Percentiles rank a stretch among this genome's conserved stretches.
Evolutionary conservation across 352 stramenopile genomes (phyloP).

Genomic region (Phytophthora aleatoria): DNA sequence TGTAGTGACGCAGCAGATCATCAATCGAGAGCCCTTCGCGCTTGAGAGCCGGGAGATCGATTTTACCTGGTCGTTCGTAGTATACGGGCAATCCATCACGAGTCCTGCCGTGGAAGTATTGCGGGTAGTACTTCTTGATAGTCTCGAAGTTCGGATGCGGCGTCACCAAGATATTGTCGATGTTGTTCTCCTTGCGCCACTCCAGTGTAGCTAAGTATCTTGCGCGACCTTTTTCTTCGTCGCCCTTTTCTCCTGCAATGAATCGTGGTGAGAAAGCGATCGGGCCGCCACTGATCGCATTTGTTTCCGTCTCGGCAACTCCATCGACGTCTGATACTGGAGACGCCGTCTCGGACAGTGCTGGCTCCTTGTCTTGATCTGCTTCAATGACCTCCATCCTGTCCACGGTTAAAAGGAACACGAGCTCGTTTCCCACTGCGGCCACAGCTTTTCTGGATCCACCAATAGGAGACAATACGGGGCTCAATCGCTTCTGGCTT

Average conservation of each 20-base stretch:
- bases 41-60: conserved; percentile 86
- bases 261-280: conserved; percentile 82
- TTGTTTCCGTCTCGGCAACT: conserved; percentile 18
- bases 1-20: conserved; percentile 89
- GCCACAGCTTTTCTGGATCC: conserved; percentile 20
- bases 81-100: conserved; percentile 81
- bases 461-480: conserved; percentile 21
- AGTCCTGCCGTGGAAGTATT: conserved; percentile 89
- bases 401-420: conserved; percentile 63
- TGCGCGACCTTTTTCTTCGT: conserved; percentile 77
- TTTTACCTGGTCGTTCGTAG: conserved; percentile 88
- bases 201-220: conserved; percentile 81
- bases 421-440: conserved; percentile 35
- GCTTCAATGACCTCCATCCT: conserved; percentile 70
- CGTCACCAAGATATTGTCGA: conserved; percentile 88
- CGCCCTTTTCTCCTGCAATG: conserved; percentile 84
- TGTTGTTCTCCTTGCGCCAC: conserved; percentile 86
- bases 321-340: conserved; percentile 28
- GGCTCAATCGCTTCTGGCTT: conserved; percentile 22
- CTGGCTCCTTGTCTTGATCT: conserved; percentile 49
- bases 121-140: conserved; percentile 93
- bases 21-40: conserved; percentile 88
- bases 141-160: conserved; percentile 81
- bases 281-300: conserved; percentile 58
- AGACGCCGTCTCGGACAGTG: conserved; percentile 27